Evolutionary conservation across 1,284 basidiomycete genomes (phyloP).

Genomic region (Lentinus polychrous): DNA sequence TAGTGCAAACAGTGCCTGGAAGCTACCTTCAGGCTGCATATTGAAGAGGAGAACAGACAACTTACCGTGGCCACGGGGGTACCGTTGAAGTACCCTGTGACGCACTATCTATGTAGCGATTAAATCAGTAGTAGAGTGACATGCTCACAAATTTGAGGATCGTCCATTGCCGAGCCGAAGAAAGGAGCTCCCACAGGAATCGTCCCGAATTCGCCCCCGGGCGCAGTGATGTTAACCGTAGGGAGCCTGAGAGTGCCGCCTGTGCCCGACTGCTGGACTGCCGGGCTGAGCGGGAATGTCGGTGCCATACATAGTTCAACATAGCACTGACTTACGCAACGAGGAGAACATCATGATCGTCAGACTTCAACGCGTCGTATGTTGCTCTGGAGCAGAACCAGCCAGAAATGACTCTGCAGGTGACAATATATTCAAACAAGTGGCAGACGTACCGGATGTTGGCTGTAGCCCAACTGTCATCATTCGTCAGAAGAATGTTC

Average conservation of each 20-base stretch:
- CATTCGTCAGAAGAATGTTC: conserved; percentile 25
- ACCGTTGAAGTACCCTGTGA: conserved; percentile 25
- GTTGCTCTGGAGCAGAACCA: conserved; percentile 15
- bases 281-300: conserved; percentile 17
- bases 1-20: conserved; percentile 20
- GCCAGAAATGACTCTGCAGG: not conserved
- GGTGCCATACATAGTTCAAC: no score
- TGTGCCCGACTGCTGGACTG: conserved; percentile 24
- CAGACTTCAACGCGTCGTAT: conserved; percentile 18
- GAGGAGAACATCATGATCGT: conserved; percentile 22
- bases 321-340: conserved; percentile 23
- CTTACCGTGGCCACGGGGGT: conserved; percentile 22
- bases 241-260: conserved; percentile 25
- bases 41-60: not conserved
- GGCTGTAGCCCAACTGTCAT: conserved; percentile 27
- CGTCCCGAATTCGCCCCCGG: conserved; percentile 23
- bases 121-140: no score
- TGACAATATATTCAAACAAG: not conserved
- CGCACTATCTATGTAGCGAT: conserved; percentile 1
- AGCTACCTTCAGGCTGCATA: not conserved
- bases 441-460: conserved; percentile 21
- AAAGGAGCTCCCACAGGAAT: conserved; percentile 22
- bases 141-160: conserved; percentile 21
- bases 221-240: conserved; percentile 21
- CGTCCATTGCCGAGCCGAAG: conserved; percentile 20